Conservation (phyloP, 129 eudicot genomes). For the Escallonia rubra region DNA sequence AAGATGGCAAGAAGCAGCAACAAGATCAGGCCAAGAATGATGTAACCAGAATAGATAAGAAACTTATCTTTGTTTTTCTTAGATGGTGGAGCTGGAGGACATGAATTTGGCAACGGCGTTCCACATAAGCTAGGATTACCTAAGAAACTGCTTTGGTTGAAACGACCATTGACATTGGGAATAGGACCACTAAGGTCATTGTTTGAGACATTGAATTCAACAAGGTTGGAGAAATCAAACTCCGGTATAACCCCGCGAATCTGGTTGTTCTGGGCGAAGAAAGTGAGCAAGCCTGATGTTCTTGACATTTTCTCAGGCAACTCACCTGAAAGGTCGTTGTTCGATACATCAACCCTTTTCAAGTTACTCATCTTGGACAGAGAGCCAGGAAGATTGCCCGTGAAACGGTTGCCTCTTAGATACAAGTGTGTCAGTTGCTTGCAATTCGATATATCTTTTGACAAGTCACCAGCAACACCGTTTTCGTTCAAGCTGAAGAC, state of each 20-base stretch:
- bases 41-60: conserved; percentile 42
- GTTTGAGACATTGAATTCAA: conserved; percentile 50
- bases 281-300: conserved; percentile 45
- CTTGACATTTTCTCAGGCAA: conserved; percentile 57
- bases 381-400: conserved; percentile 47
- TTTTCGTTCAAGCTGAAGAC: conserved; percentile 52
- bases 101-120: conserved; percentile 27
- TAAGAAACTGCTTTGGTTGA: conserved; percentile 35
- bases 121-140: conserved; percentile 67
- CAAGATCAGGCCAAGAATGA: conserved; percentile 34
- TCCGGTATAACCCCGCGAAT: conserved; percentile 46
- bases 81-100: conserved; percentile 29
- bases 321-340: conserved; percentile 46
- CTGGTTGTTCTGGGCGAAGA: conserved; percentile 45
- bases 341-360: conserved; percentile 48
- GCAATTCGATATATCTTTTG: conserved; percentile 53
- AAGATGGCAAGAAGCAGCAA: conserved; percentile 30
- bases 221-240: conserved; percentile 33
- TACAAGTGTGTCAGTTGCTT: conserved; percentile 43
- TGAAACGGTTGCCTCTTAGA: conserved; percentile 38
- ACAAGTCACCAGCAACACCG: conserved; percentile 45
- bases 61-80: conserved; percentile 26
- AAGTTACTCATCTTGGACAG: conserved; percentile 33
- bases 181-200: conserved; percentile 53
- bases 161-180: conserved; percentile 40